Percentiles rank a stretch among this genome's conserved stretches.
Conservation (phyloP, 768 basidiomycete genomes). For the Leccinum pellstonianum region DNA sequence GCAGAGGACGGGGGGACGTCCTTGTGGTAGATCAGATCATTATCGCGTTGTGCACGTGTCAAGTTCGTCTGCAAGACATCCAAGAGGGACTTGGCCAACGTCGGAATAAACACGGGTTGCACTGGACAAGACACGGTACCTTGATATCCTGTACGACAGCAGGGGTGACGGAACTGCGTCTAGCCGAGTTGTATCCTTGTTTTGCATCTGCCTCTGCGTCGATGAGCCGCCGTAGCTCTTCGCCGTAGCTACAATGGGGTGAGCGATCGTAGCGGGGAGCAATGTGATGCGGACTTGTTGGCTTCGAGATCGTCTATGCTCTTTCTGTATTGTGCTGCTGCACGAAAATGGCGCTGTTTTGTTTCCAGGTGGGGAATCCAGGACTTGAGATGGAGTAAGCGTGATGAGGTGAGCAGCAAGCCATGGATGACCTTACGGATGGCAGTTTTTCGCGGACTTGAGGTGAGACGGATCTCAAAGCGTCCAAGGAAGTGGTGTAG, state of each 20-base stretch:
- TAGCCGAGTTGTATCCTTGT: slow-evolving; percentile 65
- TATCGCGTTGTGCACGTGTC: slow-evolving; percentile 80
- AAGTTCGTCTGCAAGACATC: slow-evolving; percentile 67
- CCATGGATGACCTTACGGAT: slow-evolving; percentile 40
- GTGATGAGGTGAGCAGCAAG: not conserved
- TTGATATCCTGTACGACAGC: slow-evolving; percentile 77
- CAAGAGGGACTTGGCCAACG: slow-evolving; percentile 60
- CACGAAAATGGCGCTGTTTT: slow-evolving; percentile 82
- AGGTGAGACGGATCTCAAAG: slow-evolving; percentile 44
- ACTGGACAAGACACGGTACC: slow-evolving; percentile 38
- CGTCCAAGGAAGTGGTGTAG: slow-evolving; percentile 52
- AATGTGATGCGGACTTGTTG: slow-evolving; percentile 48
- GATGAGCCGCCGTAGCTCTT: slow-evolving; percentile 76
- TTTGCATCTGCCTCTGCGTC: slow-evolving; percentile 68
- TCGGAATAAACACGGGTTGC: not conserved
- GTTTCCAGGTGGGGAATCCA: slow-evolving; percentile 82
- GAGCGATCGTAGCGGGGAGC: slow-evolving; percentile 1
- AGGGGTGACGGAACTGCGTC: slow-evolving; percentile 57
- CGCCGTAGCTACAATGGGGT: slow-evolving; percentile 65
- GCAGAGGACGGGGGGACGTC: slow-evolving; percentile 74
- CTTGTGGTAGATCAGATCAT: slow-evolving; percentile 93
- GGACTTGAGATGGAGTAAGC: slow-evolving; percentile 38
- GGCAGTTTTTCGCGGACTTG: slow-evolving; percentile 50
- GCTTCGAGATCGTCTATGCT: slow-evolving; percentile 84
- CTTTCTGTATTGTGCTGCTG: slow-evolving; percentile 86